Percentiles rank a stretch among this genome's conserved stretches.
These are phyloP conservation scores for Claviceps sp. DNA, from an alignment of 2,329 filamentous ascomycete genomes.

Conservation along the genomic window DNA sequence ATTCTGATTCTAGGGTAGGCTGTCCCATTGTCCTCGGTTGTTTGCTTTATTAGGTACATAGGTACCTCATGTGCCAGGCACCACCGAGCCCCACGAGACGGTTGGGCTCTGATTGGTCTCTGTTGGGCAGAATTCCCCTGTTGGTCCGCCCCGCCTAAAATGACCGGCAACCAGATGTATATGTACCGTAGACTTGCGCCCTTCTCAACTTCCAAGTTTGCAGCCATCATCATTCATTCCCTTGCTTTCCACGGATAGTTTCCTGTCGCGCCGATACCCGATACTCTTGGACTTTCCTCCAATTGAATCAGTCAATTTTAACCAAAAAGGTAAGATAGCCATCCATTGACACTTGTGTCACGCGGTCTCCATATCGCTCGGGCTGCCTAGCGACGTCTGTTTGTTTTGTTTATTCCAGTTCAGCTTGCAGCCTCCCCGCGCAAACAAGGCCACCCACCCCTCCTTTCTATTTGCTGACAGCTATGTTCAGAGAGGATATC, in stretches of 20 bases:
- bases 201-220: neutral
- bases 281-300: neutral
- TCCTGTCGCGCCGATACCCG: neutral
- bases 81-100: neutral
- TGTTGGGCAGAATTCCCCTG: neutral
- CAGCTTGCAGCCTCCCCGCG: neutral
- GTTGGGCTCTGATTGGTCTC: conserved; percentile 5
- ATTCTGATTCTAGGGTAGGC: neutral
- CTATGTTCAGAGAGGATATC: neutral
- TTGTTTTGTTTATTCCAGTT: neutral
- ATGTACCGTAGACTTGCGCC: neutral
- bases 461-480: neutral
- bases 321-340: neutral
- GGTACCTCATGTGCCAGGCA: neutral
- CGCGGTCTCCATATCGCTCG: neutral
- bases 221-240: neutral
- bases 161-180: neutral
- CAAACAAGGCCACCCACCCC: neutral
- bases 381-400: neutral
- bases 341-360: neutral
- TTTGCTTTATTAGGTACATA: neutral
- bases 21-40: neutral
- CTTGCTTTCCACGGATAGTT: neutral
- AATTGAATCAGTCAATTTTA: no score
- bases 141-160: neutral